phyloP scores from a whole-genome alignment of 1,139 yeast genomes.

The Pichia sp. region DNA sequence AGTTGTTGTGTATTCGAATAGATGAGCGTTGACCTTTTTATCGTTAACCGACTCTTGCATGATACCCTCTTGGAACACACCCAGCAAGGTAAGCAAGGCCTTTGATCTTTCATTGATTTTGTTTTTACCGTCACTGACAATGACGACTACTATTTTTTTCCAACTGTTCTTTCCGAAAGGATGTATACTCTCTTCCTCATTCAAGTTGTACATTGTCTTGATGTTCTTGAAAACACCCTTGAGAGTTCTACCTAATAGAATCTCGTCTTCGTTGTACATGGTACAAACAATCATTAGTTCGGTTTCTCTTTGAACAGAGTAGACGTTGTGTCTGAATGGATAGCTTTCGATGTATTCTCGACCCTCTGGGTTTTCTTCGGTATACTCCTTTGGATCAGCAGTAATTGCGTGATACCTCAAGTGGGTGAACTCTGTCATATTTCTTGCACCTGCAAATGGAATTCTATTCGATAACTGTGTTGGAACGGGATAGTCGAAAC shows the following conservation, averaged over 20 bases:
- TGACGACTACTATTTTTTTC: conserved; percentile 72
- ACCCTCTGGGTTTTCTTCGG: conserved; percentile 42
- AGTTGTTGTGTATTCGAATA: conserved; percentile 76
- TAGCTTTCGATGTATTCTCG: conserved; percentile 28
- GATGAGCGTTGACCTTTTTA: conserved; percentile 64
- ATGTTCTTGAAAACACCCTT: conserved; percentile 78
- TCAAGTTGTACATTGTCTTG: conserved; percentile 68
- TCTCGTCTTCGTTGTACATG: conserved; percentile 79
- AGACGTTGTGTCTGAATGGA: conserved; percentile 63
- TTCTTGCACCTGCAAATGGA: conserved; percentile 45
- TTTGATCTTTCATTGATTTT: conserved; percentile 65
- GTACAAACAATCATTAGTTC: conserved; percentile 75
- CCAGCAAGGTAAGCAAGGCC: conserved; percentile 64
- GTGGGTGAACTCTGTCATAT: conserved; percentile 64
- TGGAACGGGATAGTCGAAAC: conserved; percentile 77
- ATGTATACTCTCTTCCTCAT: conserved; percentile 49
- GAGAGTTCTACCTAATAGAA: conserved; percentile 65
- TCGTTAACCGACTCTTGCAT: conserved; percentile 76
- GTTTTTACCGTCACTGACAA: conserved; percentile 71
- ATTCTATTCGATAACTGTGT: conserved; percentile 50
- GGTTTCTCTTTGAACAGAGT: conserved; percentile 61
- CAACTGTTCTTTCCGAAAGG: conserved; percentile 79
- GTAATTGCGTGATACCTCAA: conserved; percentile 80
- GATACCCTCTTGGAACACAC: conserved; percentile 76
- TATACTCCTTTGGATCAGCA: conserved; percentile 69